phyloP scores from a whole-genome alignment of 371 early-diverging fungal species.

The Mortierella sp. region DNA sequence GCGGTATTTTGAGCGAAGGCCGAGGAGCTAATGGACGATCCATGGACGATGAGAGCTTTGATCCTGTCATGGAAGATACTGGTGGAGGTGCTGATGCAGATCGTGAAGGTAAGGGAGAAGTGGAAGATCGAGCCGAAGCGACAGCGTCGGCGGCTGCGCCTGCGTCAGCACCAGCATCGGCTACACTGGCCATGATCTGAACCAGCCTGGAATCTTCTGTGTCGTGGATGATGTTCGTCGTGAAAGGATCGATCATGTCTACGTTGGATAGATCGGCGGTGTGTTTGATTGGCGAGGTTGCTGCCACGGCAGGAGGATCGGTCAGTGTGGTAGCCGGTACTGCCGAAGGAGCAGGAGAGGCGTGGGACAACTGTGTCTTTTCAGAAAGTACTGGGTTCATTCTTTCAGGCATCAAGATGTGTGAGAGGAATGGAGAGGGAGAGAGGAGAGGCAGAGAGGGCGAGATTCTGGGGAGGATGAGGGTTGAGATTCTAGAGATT shows the following conservation, averaged over 20 bases:
- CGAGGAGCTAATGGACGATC: constrained; percentile 1
- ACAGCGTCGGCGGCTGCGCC: constrained; percentile 25
- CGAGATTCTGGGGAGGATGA: background rate
- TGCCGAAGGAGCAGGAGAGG: background rate
- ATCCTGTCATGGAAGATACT: background rate
- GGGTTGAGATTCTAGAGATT: too few species aligned
- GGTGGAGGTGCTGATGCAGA: background rate
- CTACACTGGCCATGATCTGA: constrained; percentile 26
- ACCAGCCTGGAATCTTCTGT: constrained; percentile 13
- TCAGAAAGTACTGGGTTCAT: too few species aligned
- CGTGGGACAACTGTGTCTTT: background rate
- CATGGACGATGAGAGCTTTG: background rate
- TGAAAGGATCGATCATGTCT: constrained; percentile 14
- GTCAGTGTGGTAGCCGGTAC: too few species aligned
- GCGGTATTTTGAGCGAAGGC: constrained; percentile 31
- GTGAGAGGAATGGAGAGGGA: too few species aligned
- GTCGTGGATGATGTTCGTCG: constrained; percentile 31
- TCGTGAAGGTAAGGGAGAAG: background rate
- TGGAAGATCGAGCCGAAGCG: constrained; percentile 11
- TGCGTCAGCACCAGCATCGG: constrained; percentile 27
- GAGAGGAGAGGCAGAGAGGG: background rate
- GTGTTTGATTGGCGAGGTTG: too few species aligned
- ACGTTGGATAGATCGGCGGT: background rate
- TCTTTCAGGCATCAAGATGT: too few species aligned
- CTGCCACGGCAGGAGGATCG: too few species aligned